Base-by-base conservation (phyloP, 352 stramenopile genomes). In the Peronospora belbahrii region DNA sequence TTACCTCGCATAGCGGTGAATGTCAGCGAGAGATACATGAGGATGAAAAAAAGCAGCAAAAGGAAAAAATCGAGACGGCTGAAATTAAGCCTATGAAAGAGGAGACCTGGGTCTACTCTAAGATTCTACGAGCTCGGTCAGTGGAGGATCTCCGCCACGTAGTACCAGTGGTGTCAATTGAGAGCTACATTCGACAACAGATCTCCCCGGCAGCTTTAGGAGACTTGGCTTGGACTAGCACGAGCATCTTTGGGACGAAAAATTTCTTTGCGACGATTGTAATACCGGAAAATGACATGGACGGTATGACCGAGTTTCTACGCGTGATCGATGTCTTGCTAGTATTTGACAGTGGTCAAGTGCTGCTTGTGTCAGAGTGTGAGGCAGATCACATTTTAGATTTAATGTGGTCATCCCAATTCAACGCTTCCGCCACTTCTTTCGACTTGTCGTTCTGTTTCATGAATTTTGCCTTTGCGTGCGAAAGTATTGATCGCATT, bases 1-100 rank as follows among this genome's bases (percentile, higher is more conserved):
- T 75, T 18, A 72, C 59, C 13, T 42, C 56, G 3, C 23, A 0
- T 68, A 76, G 31, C 59, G 62, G 74, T 30, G 62, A 85, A 38
- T 84, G 67, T 9, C 71, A 85, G 50, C 69, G 67, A 11, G 69
- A 85, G 48, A 25, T 84, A 11, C 69, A 81, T 17, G 40, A 77
- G 10, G 52, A 84, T 37, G 56, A 82, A 24, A 66, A 80, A 15
- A 43, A 80, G 33, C 45, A 68, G 13, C 38, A 73, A 11, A 9
- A 39, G 0, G 56, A 77, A 38, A 13, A 56, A 0, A 34, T 59
- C 38, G 27, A 46, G 4, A 11, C 14, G 1, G 13, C 23, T 9
- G 4, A 4, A 7, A 1, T 2, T 27, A 9, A 9, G 23, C 56
- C 66, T 1, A 18, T 13, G 5, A 42, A 18, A 15, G 72, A 82